Evolutionary conservation across 495 filamentous ascomycete genomes (phyloP).

Genomic region (Aspergillus affinis): DNA sequence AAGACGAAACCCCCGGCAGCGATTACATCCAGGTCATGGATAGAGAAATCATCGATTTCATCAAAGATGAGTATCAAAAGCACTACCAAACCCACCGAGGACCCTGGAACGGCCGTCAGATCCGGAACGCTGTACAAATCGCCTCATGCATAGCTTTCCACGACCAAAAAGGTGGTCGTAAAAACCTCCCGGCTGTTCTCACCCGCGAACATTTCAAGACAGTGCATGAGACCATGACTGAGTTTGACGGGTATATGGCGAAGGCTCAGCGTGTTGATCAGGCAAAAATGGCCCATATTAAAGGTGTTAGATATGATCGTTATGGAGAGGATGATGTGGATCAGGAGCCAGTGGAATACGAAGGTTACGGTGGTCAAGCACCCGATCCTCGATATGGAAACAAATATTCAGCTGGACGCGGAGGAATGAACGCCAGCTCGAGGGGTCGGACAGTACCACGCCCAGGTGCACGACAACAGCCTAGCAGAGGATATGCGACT

Average conservation of each 20-base stretch:
- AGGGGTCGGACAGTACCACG: background rate
- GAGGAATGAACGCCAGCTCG: background rate
- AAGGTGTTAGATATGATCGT: background rate
- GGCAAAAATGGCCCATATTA: background rate
- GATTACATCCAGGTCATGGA: background rate
- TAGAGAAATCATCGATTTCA: background rate
- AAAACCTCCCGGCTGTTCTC: conserved; percentile 1
- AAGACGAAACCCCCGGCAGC: background rate
- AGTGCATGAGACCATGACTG: background rate
- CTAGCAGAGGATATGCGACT: too few species aligned
- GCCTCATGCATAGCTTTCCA: background rate
- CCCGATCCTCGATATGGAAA: background rate
- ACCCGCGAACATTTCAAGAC: background rate
- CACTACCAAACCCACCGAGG: background rate
- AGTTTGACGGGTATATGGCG: background rate
- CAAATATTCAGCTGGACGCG: background rate
- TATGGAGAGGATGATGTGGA: background rate
- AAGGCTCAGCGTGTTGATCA: background rate
- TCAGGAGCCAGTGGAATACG: background rate
- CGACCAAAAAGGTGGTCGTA: background rate
- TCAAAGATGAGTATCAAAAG: background rate
- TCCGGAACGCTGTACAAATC: conserved; percentile 1
- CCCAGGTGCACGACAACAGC: too few species aligned
- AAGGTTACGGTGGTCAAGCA: background rate
- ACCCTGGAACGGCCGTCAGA: conserved; percentile 6